These are phyloP conservation scores for Boletus eberwhitei DNA, from an alignment of 768 basidiomycete species.

Conservation along the genomic window DNA sequence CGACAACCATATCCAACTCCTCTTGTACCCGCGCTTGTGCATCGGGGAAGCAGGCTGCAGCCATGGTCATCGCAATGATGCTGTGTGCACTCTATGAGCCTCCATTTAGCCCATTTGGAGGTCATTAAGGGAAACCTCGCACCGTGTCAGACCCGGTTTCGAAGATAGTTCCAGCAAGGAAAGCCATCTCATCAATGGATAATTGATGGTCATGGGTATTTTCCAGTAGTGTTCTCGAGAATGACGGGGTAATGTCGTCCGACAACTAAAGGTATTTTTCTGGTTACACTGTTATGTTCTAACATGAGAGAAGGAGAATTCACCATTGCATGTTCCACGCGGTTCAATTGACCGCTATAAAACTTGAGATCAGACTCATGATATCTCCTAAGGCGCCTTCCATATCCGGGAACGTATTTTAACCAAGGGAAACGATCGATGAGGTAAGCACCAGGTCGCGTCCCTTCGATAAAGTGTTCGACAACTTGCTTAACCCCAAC, in stretches of 20 bases:
- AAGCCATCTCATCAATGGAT: slow-evolving; percentile 51
- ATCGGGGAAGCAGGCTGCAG: slow-evolving; percentile 52
- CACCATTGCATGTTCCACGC: slow-evolving; percentile 45
- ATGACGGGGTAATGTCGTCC: slow-evolving; percentile 30
- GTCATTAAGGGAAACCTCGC: neutral
- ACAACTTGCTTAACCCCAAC: slow-evolving; percentile 14
- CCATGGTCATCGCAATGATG: slow-evolving; percentile 45
- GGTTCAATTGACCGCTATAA: slow-evolving; percentile 47
- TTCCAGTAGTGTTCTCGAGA: slow-evolving; percentile 54
- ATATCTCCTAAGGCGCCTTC: slow-evolving; percentile 47
- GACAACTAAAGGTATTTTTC: slow-evolving; percentile 4
- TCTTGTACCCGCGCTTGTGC: slow-evolving; percentile 48
- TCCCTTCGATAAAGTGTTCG: slow-evolving; percentile 26
- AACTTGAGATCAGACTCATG: slow-evolving; percentile 49
- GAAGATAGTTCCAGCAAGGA: slow-evolving; percentile 57
- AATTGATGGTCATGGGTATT: slow-evolving; percentile 45
- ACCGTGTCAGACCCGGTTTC: slow-evolving; percentile 61
- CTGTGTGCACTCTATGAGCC: neutral
- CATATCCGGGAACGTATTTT: slow-evolving; percentile 55
- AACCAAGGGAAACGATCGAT: slow-evolving; percentile 37
- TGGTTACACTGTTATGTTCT: neutral
- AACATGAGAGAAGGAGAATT: neutral
- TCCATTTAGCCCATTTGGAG: neutral
- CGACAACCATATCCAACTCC: slow-evolving; percentile 52
- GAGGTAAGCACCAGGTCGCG: slow-evolving; percentile 33